phyloP scores from a whole-genome alignment of 805 yeast species.

The Lachancea mirantina region DNA sequence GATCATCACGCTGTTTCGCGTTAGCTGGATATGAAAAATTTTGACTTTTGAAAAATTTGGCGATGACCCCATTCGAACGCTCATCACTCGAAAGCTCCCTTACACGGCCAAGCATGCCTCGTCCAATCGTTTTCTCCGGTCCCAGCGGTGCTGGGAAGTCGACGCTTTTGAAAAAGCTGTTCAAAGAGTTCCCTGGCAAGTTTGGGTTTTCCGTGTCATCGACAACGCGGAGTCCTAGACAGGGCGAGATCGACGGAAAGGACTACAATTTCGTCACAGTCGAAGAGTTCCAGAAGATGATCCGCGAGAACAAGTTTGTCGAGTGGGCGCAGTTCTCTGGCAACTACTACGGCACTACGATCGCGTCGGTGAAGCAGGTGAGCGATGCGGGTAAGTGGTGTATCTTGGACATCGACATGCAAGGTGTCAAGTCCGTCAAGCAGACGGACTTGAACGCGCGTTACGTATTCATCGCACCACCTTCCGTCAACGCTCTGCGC shows the following conservation, averaged over 20 bases:
- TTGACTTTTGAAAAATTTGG: no score
- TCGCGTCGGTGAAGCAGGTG: conserved; percentile 67
- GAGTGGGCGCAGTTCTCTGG: conserved; percentile 99
- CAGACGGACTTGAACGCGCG: conserved; percentile 74
- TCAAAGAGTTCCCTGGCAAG: conserved; percentile 80
- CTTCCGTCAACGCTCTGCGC: conserved; percentile 72
- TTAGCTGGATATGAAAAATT: no score
- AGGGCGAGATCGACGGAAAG: conserved; percentile 82
- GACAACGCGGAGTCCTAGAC: conserved; percentile 83
- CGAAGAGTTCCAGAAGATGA: conserved; percentile 70
- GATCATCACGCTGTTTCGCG: no score
- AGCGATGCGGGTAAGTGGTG: conserved; percentile 61
- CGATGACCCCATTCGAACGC: no score
- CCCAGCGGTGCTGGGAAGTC: conserved; percentile 97
- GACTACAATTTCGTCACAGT: conserved; percentile 85
- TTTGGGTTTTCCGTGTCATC: conserved; percentile 92
- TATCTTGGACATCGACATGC: conserved; percentile 97
- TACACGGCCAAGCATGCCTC: conserved; percentile 28
- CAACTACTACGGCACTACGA: conserved; percentile 92
- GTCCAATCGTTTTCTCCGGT: conserved; percentile 93
- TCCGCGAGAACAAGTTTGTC: conserved; percentile 68
- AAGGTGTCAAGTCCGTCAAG: conserved; percentile 93
- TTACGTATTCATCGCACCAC: conserved; percentile 85
- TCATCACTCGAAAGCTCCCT: background rate
- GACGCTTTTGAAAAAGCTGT: conserved; percentile 79